Base-by-base conservation (phyloP, 768 basidiomycete species). In the Cystofilobasidium capitatum region DNA sequence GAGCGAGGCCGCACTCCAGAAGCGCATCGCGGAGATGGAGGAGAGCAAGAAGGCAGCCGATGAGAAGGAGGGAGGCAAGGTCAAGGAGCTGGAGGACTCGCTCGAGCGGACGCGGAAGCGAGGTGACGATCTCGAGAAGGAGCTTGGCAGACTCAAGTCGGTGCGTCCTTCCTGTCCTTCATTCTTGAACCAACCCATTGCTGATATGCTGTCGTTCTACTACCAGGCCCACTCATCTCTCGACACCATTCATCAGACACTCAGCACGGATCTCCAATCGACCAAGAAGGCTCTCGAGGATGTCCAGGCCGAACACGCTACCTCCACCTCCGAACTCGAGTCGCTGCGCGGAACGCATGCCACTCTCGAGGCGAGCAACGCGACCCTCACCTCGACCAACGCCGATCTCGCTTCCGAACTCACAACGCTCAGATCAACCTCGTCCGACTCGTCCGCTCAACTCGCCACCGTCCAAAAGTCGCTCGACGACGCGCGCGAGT, bases 401-500 rank as follows among this genome's bases (percentile, higher is more conserved):
- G 12, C 59, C 31, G 42, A 45, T 17, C 51, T 62, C 16, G n/a
- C 80, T n/a, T 72, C 78, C 8, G 82, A 85, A 59, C 81, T 80
- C 35, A 81, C 83, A 44, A 69, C 73, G 7, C 77, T 88, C 8
- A n/a, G 63, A 35, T 22, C 64, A 6, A 83, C 84, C 59, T 84
- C 82, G 49, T 72, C 81, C 9, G 76, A 79, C 2, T 77, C 88
- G 2, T 79, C 84, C 69, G 76, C 79, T 6, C 79, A 83, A 69
- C 73, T 82, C 14, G 77, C 79, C 59, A 79, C 79, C 26, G 78
- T 80, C 44, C 81, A 83, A 70, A 78, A 75, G 24, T 74, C 81
- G 3, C 75, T 85, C 60, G 77, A 79, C 33, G 81, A 83, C 64
- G 77, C 87, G 1, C 83, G 86, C 71, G 82, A 83, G 61, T 83